phyloP scores from a whole-genome alignment of 2,329 filamentous ascomycete genomes.

The Curvularia hawaiiensis region DNA sequence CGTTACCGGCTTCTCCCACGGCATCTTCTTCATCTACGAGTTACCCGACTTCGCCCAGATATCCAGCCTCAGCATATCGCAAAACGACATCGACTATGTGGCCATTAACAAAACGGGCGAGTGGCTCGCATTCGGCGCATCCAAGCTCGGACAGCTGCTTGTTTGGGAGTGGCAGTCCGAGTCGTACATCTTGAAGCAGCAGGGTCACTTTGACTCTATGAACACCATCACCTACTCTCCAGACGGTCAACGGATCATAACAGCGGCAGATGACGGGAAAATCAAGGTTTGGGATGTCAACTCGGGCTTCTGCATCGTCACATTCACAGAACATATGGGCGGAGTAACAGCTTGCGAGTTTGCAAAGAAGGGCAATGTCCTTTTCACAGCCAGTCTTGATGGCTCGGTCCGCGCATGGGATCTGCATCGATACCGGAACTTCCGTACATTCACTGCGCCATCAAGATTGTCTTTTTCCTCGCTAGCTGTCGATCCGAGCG shows the following conservation, averaged over 20 bases:
- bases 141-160: constrained; percentile 91
- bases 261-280: constrained; percentile 94
- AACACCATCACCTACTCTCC: constrained; percentile 93
- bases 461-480: constrained; percentile 91
- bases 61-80: constrained; percentile 90
- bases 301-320: constrained; percentile 97
- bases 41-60: constrained; percentile 96
- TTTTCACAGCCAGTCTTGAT: constrained; percentile 94
- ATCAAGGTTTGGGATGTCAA: constrained; percentile 98
- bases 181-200: constrained; percentile 97
- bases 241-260: constrained; percentile 90
- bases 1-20: constrained; percentile 96
- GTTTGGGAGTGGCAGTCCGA: constrained; percentile 99
- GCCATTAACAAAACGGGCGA: constrained; percentile 93
- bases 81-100: constrained; percentile 94
- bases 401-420: constrained; percentile 97
- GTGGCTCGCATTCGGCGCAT: constrained; percentile 96
- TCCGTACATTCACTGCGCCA: constrained; percentile 94
- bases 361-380: constrained; percentile 89
- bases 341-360: constrained; percentile 95
- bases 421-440: constrained; percentile 93
- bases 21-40: constrained; percentile 92
- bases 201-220: constrained; percentile 95
- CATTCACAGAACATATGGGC: constrained; percentile 95
- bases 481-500: constrained; percentile 94